A percentile compares a stretch with the other conserved stretches of the same genome.
phyloP scores from a whole-genome alignment of 2,329 filamentous ascomycete species.

The Lachnellula subtilissima region DNA sequence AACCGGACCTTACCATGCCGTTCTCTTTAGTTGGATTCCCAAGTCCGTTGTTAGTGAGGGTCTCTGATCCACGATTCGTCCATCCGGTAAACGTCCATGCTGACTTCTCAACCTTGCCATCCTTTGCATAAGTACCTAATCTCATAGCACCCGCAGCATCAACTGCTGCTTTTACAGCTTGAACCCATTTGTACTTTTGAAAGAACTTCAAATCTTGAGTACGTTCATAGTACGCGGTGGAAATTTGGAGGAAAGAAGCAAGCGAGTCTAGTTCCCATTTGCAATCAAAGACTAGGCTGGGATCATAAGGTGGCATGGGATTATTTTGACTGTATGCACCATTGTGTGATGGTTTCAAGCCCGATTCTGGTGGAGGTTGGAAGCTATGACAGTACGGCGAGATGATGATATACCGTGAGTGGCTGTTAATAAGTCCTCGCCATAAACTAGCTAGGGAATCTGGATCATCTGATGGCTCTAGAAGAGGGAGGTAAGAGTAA shows the following conservation, averaged over 20 bases:
- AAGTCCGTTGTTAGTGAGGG: constrained; percentile 68
- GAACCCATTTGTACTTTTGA: constrained; percentile 65
- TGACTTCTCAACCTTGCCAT: constrained; percentile 50
- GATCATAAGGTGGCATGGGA: constrained; percentile 66
- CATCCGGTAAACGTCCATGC: constrained; percentile 74
- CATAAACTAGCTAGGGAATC: constrained; percentile 63
- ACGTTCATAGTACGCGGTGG: constrained; percentile 69
- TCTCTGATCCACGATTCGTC: constrained; percentile 74
- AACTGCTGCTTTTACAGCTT: constrained; percentile 66
- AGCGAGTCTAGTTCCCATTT: constrained; percentile 94
- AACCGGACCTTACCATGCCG: constrained; percentile 79
- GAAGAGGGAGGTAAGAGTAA: constrained; percentile 62
- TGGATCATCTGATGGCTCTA: constrained; percentile 48
- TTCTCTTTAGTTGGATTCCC: constrained; percentile 75
- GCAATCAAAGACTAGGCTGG: constrained; percentile 78
- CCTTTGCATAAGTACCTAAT: constrained; percentile 63
- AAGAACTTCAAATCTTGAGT: constrained; percentile 72
- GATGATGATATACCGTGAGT: constrained; percentile 62
- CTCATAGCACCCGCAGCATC: constrained; percentile 66
- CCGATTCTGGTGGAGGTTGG: constrained; percentile 75
- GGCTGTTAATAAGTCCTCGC: constrained; percentile 66
- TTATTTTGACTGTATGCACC: constrained; percentile 54
- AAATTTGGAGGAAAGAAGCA: constrained; percentile 77
- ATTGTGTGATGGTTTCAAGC: constrained; percentile 54
- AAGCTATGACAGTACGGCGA: constrained; percentile 86